These are phyloP conservation scores for Wolfiporia cocos DNA, from an alignment of 1,284 basidiomycete species.

Conservation along the genomic window DNA sequence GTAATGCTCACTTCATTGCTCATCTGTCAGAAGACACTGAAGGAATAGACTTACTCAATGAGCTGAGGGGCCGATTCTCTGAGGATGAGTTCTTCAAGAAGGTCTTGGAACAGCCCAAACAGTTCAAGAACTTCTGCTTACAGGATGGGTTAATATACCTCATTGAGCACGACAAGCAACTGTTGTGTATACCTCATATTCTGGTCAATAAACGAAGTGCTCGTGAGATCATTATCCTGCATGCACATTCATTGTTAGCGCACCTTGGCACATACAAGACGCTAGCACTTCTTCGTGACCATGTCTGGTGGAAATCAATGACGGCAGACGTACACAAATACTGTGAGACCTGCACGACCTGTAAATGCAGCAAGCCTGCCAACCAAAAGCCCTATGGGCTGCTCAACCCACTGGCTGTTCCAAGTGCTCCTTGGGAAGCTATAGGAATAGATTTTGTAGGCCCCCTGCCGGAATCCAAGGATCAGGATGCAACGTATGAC, in stretches of 20 bases:
- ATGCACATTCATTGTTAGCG: constrained; percentile 25
- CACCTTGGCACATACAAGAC: constrained; percentile 24
- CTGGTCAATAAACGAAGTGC: constrained; percentile 12
- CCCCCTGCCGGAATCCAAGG: constrained; percentile 30
- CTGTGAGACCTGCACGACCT: constrained; percentile 22
- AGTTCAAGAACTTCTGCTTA: constrained; percentile 16
- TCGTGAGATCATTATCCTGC: constrained; percentile 22
- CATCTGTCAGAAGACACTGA: not conserved
- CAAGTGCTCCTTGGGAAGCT: constrained; percentile 21
- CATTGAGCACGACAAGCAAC: constrained; percentile 4
- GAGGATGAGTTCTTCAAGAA: constrained; percentile 12
- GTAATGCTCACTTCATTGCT: not conserved
- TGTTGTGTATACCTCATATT: constrained; percentile 22
- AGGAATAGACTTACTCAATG: constrained; percentile 13
- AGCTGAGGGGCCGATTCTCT: constrained; percentile 1
- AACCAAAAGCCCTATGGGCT: constrained; percentile 21
- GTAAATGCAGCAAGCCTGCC: constrained; percentile 18
- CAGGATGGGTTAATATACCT: constrained; percentile 13
- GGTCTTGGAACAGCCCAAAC: constrained; percentile 6
- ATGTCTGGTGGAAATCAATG: constrained; percentile 27
- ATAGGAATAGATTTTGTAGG: constrained; percentile 34
- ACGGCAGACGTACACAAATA: constrained; percentile 17
- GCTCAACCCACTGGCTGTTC: constrained; percentile 17
- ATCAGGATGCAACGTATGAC: constrained; percentile 5
- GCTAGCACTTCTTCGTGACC: constrained; percentile 17